Evolutionary conservation across 2,329 filamentous ascomycete species (phyloP).

Genomic region (Botrytis paeoniae): DNA sequence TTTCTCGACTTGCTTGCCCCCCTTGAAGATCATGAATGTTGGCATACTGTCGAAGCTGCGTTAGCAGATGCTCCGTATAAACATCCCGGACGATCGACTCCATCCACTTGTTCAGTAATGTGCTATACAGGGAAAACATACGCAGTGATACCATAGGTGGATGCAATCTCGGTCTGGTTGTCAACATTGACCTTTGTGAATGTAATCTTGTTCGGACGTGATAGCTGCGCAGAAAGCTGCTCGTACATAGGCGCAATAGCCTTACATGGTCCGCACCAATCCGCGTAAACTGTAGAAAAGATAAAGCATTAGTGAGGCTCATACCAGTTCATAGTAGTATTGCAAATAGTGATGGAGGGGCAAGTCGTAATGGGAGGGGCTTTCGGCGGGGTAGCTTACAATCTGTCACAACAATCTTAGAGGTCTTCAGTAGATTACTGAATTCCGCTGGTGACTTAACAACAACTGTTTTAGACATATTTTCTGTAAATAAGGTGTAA

Average conservation of each 20-base stretch:
- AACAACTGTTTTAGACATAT: slow-evolving; percentile 40
- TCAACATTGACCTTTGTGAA: slow-evolving; percentile 90
- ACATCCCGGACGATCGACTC: background rate
- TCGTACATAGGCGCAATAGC: slow-evolving; percentile 81
- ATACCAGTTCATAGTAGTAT: background rate
- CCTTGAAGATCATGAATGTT: slow-evolving; percentile 86
- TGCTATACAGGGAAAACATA: slow-evolving; percentile 40
- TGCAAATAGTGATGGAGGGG: slow-evolving; percentile 34
- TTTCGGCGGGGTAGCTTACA: slow-evolving; percentile 58
- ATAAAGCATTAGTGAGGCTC: slow-evolving; percentile 22
- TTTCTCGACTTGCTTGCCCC: slow-evolving; percentile 63
- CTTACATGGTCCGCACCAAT: slow-evolving; percentile 83
- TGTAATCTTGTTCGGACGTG: slow-evolving; percentile 68
- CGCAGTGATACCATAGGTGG: slow-evolving; percentile 69
- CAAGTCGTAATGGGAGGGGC: background rate
- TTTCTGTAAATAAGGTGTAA: slow-evolving; percentile 1
- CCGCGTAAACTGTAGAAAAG: slow-evolving; percentile 68
- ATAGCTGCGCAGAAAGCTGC: slow-evolving; percentile 67
- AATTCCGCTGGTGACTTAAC: slow-evolving; percentile 63
- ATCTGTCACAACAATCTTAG: slow-evolving; percentile 79
- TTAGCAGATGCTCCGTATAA: slow-evolving; percentile 11
- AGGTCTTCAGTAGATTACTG: slow-evolving; percentile 63
- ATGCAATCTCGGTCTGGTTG: slow-evolving; percentile 67
- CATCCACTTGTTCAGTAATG: background rate
- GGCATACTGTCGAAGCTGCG: slow-evolving; percentile 54